Percentiles rank a stretch among this genome's conserved stretches.
phyloP scores from a whole-genome alignment of 1,139 yeast species.

The Yamadazyma dendronema region DNA sequence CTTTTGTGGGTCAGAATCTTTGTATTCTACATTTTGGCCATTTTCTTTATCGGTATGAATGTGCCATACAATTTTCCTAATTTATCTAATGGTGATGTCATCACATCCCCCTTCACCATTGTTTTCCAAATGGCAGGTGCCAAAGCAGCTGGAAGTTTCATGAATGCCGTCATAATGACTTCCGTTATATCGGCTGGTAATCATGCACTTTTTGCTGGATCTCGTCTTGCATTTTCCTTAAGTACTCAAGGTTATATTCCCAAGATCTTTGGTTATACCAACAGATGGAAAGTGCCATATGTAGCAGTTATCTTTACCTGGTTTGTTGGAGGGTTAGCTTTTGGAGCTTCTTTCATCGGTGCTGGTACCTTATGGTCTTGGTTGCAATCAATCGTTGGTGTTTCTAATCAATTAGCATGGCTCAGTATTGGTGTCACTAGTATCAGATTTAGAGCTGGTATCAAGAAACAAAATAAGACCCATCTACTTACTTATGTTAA shows the following conservation, averaged over 20 bases:
- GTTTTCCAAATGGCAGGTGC: constrained; percentile 55
- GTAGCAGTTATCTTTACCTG: constrained; percentile 42
- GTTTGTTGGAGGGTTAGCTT: constrained; percentile 42
- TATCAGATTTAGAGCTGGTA: constrained; percentile 40
- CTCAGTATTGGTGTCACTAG: constrained; percentile 40
- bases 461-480: constrained; percentile 34
- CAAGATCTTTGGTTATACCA: constrained; percentile 31
- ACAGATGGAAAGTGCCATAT: constrained; percentile 38
- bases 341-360: constrained; percentile 44
- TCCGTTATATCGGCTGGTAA: constrained; percentile 48
- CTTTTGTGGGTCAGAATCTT: constrained; percentile 55
- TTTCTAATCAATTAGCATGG: constrained; percentile 44
- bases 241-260: constrained; percentile 44
- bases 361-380: constrained; percentile 46
- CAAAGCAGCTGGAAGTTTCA: constrained; percentile 42
- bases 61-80: constrained; percentile 42
- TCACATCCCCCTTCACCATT: constrained; percentile 66
- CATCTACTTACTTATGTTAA: constrained; percentile 34
- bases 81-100: constrained; percentile 37
- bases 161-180: constrained; percentile 45
- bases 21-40: constrained; percentile 38
- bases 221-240: constrained; percentile 40
- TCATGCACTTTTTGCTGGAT: constrained; percentile 45
- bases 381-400: constrained; percentile 45
- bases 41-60: constrained; percentile 47